Base-by-base conservation (phyloP, 441 rosid species). In the Isatis lusitanica region DNA sequence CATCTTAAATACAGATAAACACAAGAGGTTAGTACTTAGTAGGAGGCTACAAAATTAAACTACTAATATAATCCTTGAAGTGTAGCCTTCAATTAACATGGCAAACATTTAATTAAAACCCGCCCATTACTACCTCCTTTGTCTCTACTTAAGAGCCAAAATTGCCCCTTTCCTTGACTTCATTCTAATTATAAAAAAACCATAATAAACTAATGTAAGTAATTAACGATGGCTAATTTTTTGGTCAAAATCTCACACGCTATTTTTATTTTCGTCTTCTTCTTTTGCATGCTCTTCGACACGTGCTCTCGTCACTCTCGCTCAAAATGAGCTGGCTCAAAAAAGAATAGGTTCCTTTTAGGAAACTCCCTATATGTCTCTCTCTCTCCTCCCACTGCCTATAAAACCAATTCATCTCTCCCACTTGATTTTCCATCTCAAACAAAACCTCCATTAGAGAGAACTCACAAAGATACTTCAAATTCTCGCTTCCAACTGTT, bases 121-220 rank as follows among this genome's bases (percentile, higher is more conserved):
- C 50, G 30, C 44, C n/a, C 73, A 61, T 24, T 68, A 0, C 65
- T 68, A 0, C 65, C 75, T 28, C 79, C 74, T 69, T 75, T 75
- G 75, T 75, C 71, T 75, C 67, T 64, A 18, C 79, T 76, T 64
- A 76, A 76, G 75, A 11, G 79, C 75, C 79, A 70, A 57, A 58
- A 48, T 70, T 76, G 79, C 57, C 79, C 72, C 75, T 76, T 76
- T 64, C 63, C 67, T 76, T 76, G 79, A 64, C 67, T 63, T 63
- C 31, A n/a, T 16, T 30, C 35, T 4, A 28, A 46, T 4, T 13
- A 38, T 53, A 31, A 11, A 65, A 35, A 18, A 16, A 0, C 30
- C 10, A 50, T 50, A 18, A 4, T 15, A 26, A 5, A 26, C 1
- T 52, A 52, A 26, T 52, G 1, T 1, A 65, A 21, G 36, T 69